phyloP scores from a whole-genome alignment of 2,329 filamentous ascomycete species.

The Ophiostoma sp. region DNA sequence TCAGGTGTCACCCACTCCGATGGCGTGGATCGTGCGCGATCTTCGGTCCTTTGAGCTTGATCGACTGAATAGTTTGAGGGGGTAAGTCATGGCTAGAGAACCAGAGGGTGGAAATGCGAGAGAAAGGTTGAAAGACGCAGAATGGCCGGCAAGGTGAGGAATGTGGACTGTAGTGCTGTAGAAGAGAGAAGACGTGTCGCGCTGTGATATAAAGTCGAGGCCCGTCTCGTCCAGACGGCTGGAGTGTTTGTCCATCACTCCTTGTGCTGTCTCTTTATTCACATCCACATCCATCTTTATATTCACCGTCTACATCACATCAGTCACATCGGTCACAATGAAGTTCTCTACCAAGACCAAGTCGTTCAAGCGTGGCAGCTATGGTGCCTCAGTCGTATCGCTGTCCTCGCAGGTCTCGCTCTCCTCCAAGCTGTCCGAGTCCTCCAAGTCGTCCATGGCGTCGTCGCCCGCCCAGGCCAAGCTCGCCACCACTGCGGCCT shows the following conservation, averaged over 20 bases:
- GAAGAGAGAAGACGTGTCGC: neutral
- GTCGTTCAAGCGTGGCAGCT: neutral
- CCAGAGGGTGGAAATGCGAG: neutral
- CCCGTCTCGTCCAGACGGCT: neutral
- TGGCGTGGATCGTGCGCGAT: constrained; percentile 8
- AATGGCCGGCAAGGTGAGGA: neutral
- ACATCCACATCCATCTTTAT: neutral
- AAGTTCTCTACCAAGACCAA: neutral
- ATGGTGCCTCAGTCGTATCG: neutral
- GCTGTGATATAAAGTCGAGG: neutral
- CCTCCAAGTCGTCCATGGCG: constrained; percentile 7
- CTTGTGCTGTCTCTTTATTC: neutral
- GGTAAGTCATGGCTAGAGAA: neutral
- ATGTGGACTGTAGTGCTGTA: neutral
- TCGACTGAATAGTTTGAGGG: neutral
- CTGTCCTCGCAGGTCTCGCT: constrained; percentile 10
- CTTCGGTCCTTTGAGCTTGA: neutral
- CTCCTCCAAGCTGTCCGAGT: neutral
- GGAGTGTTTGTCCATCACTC: neutral
- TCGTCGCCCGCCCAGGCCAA: constrained; percentile 13
- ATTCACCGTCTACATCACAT: neutral
- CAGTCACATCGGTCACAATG: neutral
- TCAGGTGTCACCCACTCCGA: neutral
- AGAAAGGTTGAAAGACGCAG: neutral
- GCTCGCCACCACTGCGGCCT: constrained; percentile 20